Evolutionary conservation across 2,329 filamentous ascomycete species (phyloP), one percentile per base, ranked within the genome.

Genomic region (Xylariaceae sp.): DNA sequence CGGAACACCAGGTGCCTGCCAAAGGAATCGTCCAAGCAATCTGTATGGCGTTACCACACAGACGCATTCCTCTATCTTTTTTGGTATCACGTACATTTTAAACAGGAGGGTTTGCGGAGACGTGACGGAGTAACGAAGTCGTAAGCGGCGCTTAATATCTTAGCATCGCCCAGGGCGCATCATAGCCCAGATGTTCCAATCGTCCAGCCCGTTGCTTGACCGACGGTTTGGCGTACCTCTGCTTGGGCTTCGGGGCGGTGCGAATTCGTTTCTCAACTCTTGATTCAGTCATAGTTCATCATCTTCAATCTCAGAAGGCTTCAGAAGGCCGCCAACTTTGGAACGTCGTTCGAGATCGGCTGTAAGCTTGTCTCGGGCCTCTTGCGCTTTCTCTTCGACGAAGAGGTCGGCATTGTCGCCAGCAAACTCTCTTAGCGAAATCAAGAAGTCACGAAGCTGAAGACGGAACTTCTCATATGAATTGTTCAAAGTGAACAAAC

Each of bases 341-440:
- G 92, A 89, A 58, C 89, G 85, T 63, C 92, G 87, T 73, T 96
- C 90, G 65, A 92, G 86, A 70, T 99, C 95, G 19, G 90, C 88
- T 46, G 87, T 85, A 71, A 92, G 90, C 44, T 88, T 89, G 64
- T 92, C 89, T 61, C 84, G 85, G 57, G 92, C 87, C 60, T 91
- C 90, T 71, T 95, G 88, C 72, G 99, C 94, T 71, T 95, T 91
- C 72, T 99, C 94, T 54, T 96, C 92, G 3, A 88, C 85, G 72
- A 88, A 99, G 9, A 99, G 80, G 68, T 99, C 94, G 1, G 92
- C 84, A 65, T 97, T 96, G 73, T 99, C 94, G 49, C 89, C 94
- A 0, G 90, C 86, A 59, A 97, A 99, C 73, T 99, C 95, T 75
- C 96, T 96, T 63, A 99, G 79, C 19, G 92, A 95, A 65, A 99